A percentile compares a stretch with the other conserved stretches of the same genome.
Evolutionary conservation across 345 rosid genomes (phyloP).

Genomic region (Cochlearia excelsa): DNA sequence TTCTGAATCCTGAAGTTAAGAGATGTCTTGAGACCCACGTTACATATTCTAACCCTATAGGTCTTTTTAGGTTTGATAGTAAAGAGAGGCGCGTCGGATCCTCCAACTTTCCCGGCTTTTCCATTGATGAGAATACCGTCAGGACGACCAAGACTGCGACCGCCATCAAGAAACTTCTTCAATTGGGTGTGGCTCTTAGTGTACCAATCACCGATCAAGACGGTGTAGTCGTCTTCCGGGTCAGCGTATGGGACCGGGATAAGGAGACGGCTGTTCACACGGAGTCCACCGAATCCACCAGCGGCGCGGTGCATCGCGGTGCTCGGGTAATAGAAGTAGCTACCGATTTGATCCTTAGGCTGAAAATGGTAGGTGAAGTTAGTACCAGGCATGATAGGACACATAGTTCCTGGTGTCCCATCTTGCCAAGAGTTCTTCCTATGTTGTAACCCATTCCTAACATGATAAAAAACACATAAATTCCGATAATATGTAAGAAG

Average conservation of each 20-base stretch:
- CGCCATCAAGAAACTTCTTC: conserved; percentile 45
- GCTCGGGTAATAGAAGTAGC: conserved; percentile 62
- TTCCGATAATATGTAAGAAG: too few relatives aligned
- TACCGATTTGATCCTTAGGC: conserved; percentile 89
- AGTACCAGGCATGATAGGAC: conserved; percentile 66
- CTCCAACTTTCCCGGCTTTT: conserved; percentile 41
- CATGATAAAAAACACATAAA: background rate
- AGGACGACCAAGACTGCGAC: conserved; percentile 54
- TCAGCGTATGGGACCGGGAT: conserved; percentile 70
- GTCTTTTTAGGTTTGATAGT: conserved; percentile 56
- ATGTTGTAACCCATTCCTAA: conserved; percentile 73
- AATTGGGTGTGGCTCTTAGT: conserved; percentile 48
- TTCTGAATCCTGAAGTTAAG: conserved; percentile 65
- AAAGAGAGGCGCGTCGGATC: conserved; percentile 45
- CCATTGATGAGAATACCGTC: conserved; percentile 68
- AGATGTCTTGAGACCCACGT: conserved; percentile 56
- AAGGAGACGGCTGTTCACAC: conserved; percentile 61
- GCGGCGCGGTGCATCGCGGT: conserved; percentile 50
- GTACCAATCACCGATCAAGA: conserved; percentile 69
- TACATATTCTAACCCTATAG: conserved; percentile 65
- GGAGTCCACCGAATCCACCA: conserved; percentile 72
- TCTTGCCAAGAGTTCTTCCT: conserved; percentile 90
- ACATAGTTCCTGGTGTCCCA: conserved; percentile 64
- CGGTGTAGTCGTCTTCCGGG: conserved; percentile 63
- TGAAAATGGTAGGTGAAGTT: conserved; percentile 82